Percentiles rank a stretch among this genome's conserved stretches.
Evolutionary conservation across 768 basidiomycete genomes (phyloP).

Genomic region (Stropharia rugosoannulata): DNA sequence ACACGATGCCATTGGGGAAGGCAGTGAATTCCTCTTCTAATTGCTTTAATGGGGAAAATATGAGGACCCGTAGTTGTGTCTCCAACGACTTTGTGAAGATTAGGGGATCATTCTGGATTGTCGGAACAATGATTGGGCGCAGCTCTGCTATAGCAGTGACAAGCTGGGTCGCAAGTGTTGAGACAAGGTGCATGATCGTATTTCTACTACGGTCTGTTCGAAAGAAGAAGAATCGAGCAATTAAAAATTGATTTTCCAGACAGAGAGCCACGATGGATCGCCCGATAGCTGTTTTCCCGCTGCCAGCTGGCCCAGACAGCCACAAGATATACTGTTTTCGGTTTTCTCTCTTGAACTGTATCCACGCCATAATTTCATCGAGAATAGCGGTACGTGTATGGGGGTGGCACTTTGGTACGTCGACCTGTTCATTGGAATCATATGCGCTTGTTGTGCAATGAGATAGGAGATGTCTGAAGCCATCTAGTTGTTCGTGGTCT

Average conservation of each 20-base stretch:
- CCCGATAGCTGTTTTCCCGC: slow-evolving; percentile 23
- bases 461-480: not conserved
- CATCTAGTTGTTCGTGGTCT: not conserved
- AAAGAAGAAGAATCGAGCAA: slow-evolving; percentile 36
- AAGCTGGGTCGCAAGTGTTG: slow-evolving; percentile 29
- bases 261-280: slow-evolving; percentile 21
- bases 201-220: slow-evolving; percentile 23
- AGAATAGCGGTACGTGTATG: not conserved
- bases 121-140: not conserved
- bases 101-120: not conserved
- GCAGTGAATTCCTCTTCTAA: not conserved
- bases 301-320: slow-evolving; percentile 20
- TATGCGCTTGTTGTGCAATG: not conserved
- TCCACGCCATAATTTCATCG: not conserved
- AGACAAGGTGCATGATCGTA: slow-evolving; percentile 22
- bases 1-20: not conserved
- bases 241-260: slow-evolving; percentile 5
- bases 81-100: not conserved
- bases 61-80: not conserved
- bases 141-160: slow-evolving; percentile 5
- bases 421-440: not conserved
- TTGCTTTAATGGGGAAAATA: not conserved
- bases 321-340: slow-evolving; percentile 7
- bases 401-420: not conserved
- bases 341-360: not conserved